These are phyloP conservation scores for Petunia hybrid DNA, from an alignment of 305 asterid genomes.

Conservation along the genomic window DNA sequence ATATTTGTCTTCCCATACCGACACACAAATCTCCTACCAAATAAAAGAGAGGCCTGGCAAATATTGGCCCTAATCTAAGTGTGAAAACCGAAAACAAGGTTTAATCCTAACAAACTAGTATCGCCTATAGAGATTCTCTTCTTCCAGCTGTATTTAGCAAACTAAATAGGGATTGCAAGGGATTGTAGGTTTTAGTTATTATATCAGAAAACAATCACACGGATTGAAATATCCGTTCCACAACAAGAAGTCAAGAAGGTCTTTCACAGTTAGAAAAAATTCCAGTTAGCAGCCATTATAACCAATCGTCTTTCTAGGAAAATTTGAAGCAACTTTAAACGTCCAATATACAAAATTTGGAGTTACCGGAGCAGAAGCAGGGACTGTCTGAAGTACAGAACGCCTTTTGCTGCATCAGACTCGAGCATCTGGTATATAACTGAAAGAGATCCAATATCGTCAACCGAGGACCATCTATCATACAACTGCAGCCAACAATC, in stretches of 20 bases:
- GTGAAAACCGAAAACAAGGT: neutral
- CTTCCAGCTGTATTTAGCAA: neutral
- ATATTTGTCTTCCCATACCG: neutral
- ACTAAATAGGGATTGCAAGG: neutral
- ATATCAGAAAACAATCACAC: conserved; percentile 13
- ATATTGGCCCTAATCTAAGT: neutral
- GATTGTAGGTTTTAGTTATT: neutral
- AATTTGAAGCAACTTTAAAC: neutral
- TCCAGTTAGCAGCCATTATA: conserved; percentile 8
- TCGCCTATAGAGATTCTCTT: neutral
- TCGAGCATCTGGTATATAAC: conserved; percentile 98
- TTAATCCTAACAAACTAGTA: neutral
- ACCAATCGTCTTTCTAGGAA: conserved; percentile 26
- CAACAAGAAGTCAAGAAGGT: conserved; percentile 18
- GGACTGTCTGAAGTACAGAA: conserved; percentile 92
- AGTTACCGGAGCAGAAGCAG: conserved; percentile 88
- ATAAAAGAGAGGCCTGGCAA: neutral
- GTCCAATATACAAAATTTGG: neutral
- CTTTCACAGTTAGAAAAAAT: conserved; percentile 15
- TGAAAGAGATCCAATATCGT: conserved; percentile 94
- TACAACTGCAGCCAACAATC: conserved; percentile 98
- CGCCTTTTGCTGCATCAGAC: conserved; percentile 92
- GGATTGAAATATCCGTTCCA: conserved; percentile 4
- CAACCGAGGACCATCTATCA: conserved; percentile 95
- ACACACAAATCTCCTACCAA: neutral